These are phyloP conservation scores for Cruciata laevipes DNA, from an alignment of 257 asterid genomes.

Conservation along the genomic window DNA sequence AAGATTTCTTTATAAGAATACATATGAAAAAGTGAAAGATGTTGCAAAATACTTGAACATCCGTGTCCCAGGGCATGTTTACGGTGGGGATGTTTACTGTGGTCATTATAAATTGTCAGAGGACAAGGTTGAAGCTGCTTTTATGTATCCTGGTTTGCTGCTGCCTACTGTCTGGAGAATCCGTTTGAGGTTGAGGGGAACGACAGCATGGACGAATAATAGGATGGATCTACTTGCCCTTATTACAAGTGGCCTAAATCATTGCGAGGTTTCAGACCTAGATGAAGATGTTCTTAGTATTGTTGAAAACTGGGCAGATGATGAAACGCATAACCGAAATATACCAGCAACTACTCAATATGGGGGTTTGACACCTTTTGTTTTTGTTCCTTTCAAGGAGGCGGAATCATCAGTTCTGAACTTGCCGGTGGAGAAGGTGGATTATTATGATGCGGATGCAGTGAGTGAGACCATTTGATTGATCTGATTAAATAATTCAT, in stretches of 20 bases:
- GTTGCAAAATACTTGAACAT: constrained; percentile 75
- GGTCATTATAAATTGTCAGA: constrained; percentile 79
- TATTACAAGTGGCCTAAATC: constrained; percentile 81
- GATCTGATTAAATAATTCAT: too few relatives aligned
- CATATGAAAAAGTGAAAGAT: constrained; percentile 79
- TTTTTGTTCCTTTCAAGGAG: constrained; percentile 89
- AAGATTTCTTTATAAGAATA: constrained; percentile 87
- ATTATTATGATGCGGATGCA: too few relatives aligned
- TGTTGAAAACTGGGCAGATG: constrained; percentile 78
- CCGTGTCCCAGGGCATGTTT: constrained; percentile 57
- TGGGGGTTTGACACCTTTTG: constrained; percentile 81
- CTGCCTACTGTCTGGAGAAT: constrained; percentile 82
- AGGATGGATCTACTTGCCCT: constrained; percentile 78
- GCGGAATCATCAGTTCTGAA: constrained; percentile 78
- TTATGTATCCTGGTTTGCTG: constrained; percentile 89
- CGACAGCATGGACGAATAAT: constrained; percentile 73
- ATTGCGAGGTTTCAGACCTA: constrained; percentile 50
- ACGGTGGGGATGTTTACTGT: too few relatives aligned
- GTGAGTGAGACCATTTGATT: too few relatives aligned
- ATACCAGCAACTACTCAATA: constrained; percentile 85
- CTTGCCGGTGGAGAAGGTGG: constrained; percentile 88
- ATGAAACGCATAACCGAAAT: constrained; percentile 86
- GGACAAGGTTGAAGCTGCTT: constrained; percentile 95
- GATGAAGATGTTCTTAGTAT: constrained; percentile 77
- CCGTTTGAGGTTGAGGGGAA: constrained; percentile 91